Conservation (phyloP, 192 early-diverging fungal species). For the Borealophlyctis nickersoniae region DNA sequence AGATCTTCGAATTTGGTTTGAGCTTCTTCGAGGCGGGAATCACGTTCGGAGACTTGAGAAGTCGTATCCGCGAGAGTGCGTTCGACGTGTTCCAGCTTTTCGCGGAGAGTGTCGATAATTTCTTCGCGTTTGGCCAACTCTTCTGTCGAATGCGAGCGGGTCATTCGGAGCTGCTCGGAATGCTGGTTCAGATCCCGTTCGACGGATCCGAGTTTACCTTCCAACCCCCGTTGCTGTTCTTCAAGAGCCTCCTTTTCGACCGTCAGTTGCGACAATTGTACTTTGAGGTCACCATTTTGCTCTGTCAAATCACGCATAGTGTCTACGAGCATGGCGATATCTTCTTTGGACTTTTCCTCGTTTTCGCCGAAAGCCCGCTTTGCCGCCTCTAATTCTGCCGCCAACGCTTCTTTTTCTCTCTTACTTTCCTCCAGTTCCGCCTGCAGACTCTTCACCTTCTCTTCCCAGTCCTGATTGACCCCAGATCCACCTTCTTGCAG, state of each 20-base stretch:
- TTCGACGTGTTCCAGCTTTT: background rate
- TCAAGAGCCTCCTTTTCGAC: constrained; percentile 3
- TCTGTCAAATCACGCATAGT: constrained; percentile 11
- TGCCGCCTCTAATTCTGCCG: background rate
- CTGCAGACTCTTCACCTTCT: background rate
- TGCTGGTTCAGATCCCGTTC: background rate
- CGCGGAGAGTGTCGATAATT: background rate
- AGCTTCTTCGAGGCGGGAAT: background rate
- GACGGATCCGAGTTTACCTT: background rate
- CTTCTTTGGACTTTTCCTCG: background rate
- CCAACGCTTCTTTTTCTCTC: background rate
- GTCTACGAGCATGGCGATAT: background rate
- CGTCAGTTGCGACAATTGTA: background rate
- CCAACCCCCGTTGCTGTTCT: background rate
- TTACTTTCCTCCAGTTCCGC: background rate
- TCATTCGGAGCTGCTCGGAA: background rate
- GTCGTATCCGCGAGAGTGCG: background rate
- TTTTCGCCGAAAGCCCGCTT: background rate
- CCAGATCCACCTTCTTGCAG: background rate
- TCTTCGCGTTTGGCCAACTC: background rate
- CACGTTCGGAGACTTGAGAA: background rate
- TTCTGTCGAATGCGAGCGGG: background rate
- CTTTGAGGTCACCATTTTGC: constrained; percentile 1
- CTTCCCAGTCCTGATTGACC: background rate
- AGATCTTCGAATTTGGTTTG: background rate